phyloP scores from a whole-genome alignment of 1,284 basidiomycete species.

The Cryptococcus jaspeensis region DNA sequence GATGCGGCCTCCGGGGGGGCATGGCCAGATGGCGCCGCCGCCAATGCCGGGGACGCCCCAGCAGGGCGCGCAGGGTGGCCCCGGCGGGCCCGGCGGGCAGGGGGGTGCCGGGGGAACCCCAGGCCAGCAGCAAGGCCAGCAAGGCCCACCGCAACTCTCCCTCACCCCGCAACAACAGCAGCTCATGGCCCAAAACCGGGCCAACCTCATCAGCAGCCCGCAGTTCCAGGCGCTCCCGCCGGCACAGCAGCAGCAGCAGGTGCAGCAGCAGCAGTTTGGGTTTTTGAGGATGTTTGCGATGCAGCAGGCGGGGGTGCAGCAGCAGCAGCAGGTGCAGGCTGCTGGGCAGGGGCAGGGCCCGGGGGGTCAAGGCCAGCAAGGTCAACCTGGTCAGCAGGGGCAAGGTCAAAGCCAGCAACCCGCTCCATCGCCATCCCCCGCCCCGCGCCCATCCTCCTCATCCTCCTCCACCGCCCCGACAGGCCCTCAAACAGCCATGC shows the following conservation, averaged over 20 bases:
- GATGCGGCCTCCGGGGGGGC: slow-evolving; percentile 13
- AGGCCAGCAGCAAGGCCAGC: neutral
- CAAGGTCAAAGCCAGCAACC: slow-evolving; percentile 5
- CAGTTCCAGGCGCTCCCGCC: slow-evolving; percentile 32
- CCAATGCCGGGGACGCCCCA: slow-evolving; percentile 22
- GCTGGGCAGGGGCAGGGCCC: neutral
- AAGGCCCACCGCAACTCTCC: slow-evolving; percentile 2
- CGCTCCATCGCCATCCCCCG: neutral
- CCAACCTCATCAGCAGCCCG: slow-evolving; percentile 20
- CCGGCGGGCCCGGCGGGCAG: too few species aligned
- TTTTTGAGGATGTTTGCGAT: slow-evolving; percentile 28
- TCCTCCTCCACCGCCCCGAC: neutral
- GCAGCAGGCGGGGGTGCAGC: slow-evolving; percentile 23
- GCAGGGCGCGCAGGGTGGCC: neutral
- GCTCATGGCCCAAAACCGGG: slow-evolving; percentile 25
- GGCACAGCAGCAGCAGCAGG: slow-evolving; percentile 37
- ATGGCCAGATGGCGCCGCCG: slow-evolving; percentile 21
- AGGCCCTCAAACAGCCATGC: slow-evolving; percentile 10
- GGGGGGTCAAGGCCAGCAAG: neutral
- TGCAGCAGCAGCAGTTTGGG: slow-evolving; percentile 33
- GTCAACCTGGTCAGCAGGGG: too few species aligned
- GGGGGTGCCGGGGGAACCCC: too few species aligned
- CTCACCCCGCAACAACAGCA: slow-evolving; percentile 39
- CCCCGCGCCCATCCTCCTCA: too few species aligned
- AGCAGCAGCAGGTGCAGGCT: slow-evolving; percentile 11